A percentile compares a stretch with the other conserved stretches of the same genome.
Conservation (phyloP, 1,139 yeast species). For the Protomyces lactucae-debilis region DNA sequence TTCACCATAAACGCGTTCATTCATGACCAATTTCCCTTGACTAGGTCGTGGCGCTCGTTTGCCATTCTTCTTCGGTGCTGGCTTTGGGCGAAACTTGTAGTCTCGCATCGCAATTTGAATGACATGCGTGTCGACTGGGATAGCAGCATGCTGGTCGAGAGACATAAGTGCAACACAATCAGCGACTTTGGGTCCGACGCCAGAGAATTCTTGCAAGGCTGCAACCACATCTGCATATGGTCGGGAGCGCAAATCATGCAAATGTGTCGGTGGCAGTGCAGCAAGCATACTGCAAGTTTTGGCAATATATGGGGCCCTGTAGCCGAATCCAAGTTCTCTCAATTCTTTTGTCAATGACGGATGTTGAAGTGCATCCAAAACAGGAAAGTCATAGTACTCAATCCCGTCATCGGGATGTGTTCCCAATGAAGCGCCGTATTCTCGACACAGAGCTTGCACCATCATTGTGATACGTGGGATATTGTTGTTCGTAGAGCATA, state of each 20-base stretch:
- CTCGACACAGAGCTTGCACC: conserved; percentile 68
- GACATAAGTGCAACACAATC: conserved; percentile 57
- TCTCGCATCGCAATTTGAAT: conserved; percentile 75
- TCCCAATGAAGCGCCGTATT: conserved; percentile 64
- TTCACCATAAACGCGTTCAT: conserved; percentile 55
- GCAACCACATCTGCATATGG: conserved; percentile 59
- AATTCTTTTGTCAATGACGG: conserved; percentile 43
- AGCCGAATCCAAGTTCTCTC: conserved; percentile 77
- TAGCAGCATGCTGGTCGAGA: conserved; percentile 48
- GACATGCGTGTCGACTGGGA: conserved; percentile 92
- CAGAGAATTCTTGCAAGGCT: conserved; percentile 62
- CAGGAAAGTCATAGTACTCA: conserved; percentile 69
- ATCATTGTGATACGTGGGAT: conserved; percentile 88
- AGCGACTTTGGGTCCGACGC: conserved; percentile 98
- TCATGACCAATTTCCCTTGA: conserved; percentile 42
- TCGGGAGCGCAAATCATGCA: conserved; percentile 43
- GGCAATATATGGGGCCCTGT: conserved; percentile 81
- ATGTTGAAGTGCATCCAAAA: conserved; percentile 51
- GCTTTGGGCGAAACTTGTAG: conserved; percentile 51
- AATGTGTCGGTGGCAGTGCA: conserved; percentile 35
- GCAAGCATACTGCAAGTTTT: conserved; percentile 60
- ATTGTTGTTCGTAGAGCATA: conserved; percentile 93
- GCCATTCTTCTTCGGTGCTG: conserved; percentile 40
- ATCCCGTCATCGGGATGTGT: conserved; percentile 48
- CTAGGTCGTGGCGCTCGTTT: conserved; percentile 21